A percentile compares a stretch with the other conserved stretches of the same genome.
Evolutionary conservation across 768 basidiomycete species (phyloP).

Genomic region (Mycena kentingensis): DNA sequence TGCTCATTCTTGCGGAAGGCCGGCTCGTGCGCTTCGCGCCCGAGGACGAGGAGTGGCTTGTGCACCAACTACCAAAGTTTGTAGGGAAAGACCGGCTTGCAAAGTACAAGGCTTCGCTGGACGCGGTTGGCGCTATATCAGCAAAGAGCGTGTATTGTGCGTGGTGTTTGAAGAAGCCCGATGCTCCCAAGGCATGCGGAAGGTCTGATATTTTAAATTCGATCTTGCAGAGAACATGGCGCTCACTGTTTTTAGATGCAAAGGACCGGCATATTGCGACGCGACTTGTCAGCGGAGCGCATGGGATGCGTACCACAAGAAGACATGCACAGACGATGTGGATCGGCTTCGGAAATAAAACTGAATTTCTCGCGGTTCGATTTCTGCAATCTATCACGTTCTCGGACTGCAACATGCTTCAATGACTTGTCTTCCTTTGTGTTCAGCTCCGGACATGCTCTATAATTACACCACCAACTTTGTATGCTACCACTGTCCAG

Average conservation of each 20-base stretch:
- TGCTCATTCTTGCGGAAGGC: not conserved
- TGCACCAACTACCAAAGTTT: conserved; percentile 1
- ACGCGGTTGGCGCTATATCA: not conserved
- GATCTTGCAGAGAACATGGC: not conserved
- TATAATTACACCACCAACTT: no score
- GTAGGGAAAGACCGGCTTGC: not conserved
- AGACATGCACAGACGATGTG: conserved; percentile 9
- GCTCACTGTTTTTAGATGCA: not conserved
- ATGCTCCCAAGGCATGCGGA: conserved; percentile 5
- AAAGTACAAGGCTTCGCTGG: conserved; percentile 2
- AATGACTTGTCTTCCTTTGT: no score
- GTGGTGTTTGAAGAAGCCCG: conserved; percentile 5
- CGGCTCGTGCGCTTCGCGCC: conserved; percentile 3
- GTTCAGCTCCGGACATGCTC: no score
- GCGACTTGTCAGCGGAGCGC: conserved; percentile 2
- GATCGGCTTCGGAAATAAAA: conserved; percentile 3
- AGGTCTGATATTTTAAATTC: not conserved
- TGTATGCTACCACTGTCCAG: no score
- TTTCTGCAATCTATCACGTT: no score
- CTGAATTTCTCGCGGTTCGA: no score
- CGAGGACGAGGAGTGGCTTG: conserved; percentile 8
- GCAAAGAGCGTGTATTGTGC: conserved; percentile 4
- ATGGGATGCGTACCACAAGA: conserved; percentile 8
- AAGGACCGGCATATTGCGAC: conserved; percentile 6
- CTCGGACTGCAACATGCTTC: no score